Evolutionary conservation across 164 flowering plant species (phyloP), one percentile per base, ranked within the genome.

Genomic region (Nymphaea thermarum): DNA sequence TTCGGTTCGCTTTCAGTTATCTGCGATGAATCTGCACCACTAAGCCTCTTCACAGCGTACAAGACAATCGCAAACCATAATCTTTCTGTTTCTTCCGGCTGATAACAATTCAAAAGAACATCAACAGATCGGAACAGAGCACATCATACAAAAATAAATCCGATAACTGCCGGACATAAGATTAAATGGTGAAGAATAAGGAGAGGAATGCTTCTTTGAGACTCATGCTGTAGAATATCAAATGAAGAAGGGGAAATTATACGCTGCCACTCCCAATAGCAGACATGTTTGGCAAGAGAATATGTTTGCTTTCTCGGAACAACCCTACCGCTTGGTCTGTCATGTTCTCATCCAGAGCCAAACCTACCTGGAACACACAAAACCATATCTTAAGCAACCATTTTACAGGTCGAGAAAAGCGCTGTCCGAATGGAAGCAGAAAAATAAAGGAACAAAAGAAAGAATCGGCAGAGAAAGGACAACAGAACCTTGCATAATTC

Each of bases 81-180:
- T 60, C 87, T 75, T 66, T 91, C 98, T 25, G 81, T 82, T 79
- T 94, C 97, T 70, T 87, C 96, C 1, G 80, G 82, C 99, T 93
- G 82, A 68, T 3, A 65, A 17, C 43, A 69, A 45, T 16, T 66
- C 3, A 57, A 62, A 62, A 62, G 42, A 10, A 62, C 64, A 62
- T 62, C 41, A 17, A 17, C 18, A 17, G 42, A 62, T 62, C 7
- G 6, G 7, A 62, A 17, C 64, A 62, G 17, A 17, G n/a, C 25
- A 12, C 7, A 17, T 10, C 12, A 10, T 10, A 2, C 64, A 62
- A 62, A 12, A 62, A 11, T 7, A 17, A 62, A 62, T 12, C 42
- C 3, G 3, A 11, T 4, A 17, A 12, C n/a, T 62, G 10, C 18
- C 0, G 15, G 42, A 11, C 11, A 62, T 11, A 17, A 12, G n/a